Base-by-base conservation (phyloP, 2,329 filamentous ascomycete species). In the Daldinia sp. region DNA sequence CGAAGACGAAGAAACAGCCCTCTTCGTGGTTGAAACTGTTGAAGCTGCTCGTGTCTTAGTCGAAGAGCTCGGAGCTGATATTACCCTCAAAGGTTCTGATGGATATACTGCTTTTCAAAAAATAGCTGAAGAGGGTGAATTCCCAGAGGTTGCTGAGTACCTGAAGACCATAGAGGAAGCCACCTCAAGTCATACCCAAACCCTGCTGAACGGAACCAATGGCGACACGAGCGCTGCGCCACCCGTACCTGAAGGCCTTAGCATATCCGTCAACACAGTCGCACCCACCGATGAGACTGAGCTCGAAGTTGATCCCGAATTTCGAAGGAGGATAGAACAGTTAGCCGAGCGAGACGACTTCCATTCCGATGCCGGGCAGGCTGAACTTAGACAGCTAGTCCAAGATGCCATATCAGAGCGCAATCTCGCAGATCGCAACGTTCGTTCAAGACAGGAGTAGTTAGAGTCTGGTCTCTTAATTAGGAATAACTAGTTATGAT, bases 1-100 rank as follows among this genome's bases (percentile, higher is more conserved):
- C 78, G 93, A 97, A 79, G 96, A 99, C 78, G 88, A 90, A 63
- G 96, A 99, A 81, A 98, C 95, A 1, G 92, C 95, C n/a, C 84
- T 99, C 4, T 99, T 97, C 77, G 93, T 94, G n/a, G 89, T 90
- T 30, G 96, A 99, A 81, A 93, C 89, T 0, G 84, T 92, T 55
- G 90, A 92, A 3, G 90, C 93, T 48, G 95, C 95, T 20, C 88
- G 88, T 74, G 87, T 90, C 59, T 84, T 99, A 6, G 88, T 98
- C 2, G 93, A 97, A 76, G 93, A 97, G 79, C 84, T 98, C 2
- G 88, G 90, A 4, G 88, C 92, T 35, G 89, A 97, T 74, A 79
- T 88, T 41, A 81, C 81, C 20, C 83, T 90, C 66, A 86, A 82
- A 72, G 94, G 96, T 71, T 82, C 86, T 23, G 93, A 97, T 15